These are phyloP conservation scores for Orychophragmus violaceus DNA, from an alignment of 345 rosid species.

Conservation along the genomic window DNA sequence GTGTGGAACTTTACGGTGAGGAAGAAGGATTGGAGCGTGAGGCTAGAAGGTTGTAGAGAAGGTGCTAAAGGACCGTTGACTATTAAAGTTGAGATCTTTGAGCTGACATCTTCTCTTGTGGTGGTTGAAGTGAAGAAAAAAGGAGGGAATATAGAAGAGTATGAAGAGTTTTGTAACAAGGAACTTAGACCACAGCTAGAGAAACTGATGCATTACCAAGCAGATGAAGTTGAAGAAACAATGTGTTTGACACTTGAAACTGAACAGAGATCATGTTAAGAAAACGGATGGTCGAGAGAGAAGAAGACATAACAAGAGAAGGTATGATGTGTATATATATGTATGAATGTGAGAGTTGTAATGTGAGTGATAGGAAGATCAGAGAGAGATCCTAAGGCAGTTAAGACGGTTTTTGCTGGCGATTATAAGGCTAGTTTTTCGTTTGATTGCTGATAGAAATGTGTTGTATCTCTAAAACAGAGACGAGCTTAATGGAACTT, in stretches of 20 bases:
- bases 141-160: constrained; percentile 81
- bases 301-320: constrained; percentile 21
- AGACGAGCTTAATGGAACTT: constrained; percentile 21
- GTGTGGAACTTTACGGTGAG: constrained; percentile 53
- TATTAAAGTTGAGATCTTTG: constrained; percentile 57
- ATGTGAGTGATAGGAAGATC: constrained; percentile 24
- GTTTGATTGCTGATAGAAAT: constrained; percentile 24
- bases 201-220: constrained; percentile 51
- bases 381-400: constrained; percentile 11
- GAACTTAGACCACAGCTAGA: constrained; percentile 76
- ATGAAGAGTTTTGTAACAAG: constrained; percentile 71
- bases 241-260: constrained; percentile 48
- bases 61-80: constrained; percentile 62
- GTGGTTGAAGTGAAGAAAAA: constrained; percentile 91
- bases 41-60: constrained; percentile 61
- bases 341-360: constrained; percentile 24
- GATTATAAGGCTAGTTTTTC: constrained; percentile 13
- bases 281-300: constrained; percentile 28
- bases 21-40: constrained; percentile 70
- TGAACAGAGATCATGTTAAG: constrained; percentile 34
- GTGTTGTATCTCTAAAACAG: constrained; percentile 7
- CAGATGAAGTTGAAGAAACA: constrained; percentile 30
- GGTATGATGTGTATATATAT: constrained; percentile 1
- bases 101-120: constrained; percentile 52
- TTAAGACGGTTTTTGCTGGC: constrained; percentile 29